phyloP scores from a whole-genome alignment of 495 filamentous ascomycete genomes.

The Usnea hakonensis region DNA sequence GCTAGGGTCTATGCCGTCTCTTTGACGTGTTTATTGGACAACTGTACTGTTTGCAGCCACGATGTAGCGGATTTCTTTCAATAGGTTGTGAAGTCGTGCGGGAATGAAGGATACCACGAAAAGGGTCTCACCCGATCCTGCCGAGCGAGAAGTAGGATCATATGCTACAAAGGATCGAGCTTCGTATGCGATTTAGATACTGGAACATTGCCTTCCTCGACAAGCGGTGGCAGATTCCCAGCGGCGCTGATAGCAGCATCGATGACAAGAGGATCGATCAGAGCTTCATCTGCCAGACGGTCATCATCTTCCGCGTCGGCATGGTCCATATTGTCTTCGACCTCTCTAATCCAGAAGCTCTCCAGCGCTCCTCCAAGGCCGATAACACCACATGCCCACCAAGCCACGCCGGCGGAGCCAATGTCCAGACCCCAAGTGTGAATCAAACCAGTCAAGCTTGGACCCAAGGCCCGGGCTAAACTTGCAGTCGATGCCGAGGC shows the following conservation, averaged over 20 bases:
- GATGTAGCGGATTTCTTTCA: not conserved
- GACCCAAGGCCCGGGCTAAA: slow-evolving; percentile 77
- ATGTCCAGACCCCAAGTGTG: slow-evolving; percentile 70
- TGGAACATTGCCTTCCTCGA: not conserved
- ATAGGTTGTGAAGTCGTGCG: not conserved
- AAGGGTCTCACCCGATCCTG: not conserved
- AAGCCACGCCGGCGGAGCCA: slow-evolving; percentile 78
- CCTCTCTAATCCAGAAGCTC: slow-evolving; percentile 47
- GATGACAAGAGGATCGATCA: slow-evolving; percentile 23
- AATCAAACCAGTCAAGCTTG: slow-evolving; percentile 76
- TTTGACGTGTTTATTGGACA: not conserved
- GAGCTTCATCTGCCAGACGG: slow-evolving; percentile 4
- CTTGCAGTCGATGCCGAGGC: slow-evolving; percentile 87
- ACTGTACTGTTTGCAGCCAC: not conserved
- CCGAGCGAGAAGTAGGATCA: not conserved
- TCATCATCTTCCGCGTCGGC: slow-evolving; percentile 16
- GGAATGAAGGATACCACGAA: not conserved
- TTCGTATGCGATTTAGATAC: slow-evolving; percentile 14
- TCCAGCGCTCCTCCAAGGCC: slow-evolving; percentile 61
- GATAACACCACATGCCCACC: slow-evolving; percentile 81
- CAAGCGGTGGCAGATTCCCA: not conserved
- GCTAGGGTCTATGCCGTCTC: slow-evolving; percentile 2
- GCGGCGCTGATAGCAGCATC: slow-evolving; percentile 23
- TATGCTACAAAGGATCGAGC: not conserved
- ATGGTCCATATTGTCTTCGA: slow-evolving; percentile 20